These are phyloP conservation scores for Acer yangbiense DNA, from an alignment of 345 rosid species.

Conservation along the genomic window DNA sequence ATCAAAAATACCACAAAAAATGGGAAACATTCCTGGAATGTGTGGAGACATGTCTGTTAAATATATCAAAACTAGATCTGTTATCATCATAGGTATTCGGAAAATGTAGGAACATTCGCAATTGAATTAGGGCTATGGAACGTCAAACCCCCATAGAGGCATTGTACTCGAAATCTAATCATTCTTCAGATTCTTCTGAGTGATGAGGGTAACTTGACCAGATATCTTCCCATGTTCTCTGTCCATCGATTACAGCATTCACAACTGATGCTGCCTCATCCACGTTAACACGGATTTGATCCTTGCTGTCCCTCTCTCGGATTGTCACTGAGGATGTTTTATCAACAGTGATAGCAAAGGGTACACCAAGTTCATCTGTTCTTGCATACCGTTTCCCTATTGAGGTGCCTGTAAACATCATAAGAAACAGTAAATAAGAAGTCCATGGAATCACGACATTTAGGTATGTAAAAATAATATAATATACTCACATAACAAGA, in stretches of 20 bases:
- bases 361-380: conserved; percentile 94
- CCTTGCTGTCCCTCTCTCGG: conserved; percentile 92
- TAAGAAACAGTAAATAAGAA: neutral
- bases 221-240: conserved; percentile 67
- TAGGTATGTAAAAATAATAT: no score
- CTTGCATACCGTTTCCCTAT: conserved; percentile 95
- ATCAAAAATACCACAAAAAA: neutral
- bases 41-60: no score
- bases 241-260: conserved; percentile 70
- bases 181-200: conserved; percentile 56
- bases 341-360: conserved; percentile 91
- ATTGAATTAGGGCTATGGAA: neutral
- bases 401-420: conserved; percentile 63
- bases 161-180: conserved; percentile 27
- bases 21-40: neutral
- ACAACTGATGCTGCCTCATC: conserved; percentile 69
- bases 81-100: neutral
- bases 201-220: conserved; percentile 80
- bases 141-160: neutral
- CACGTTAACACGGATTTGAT: conserved; percentile 73
- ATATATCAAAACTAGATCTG: neutral
- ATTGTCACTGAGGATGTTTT: conserved; percentile 70
- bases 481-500: no score
- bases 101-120: neutral
- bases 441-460: neutral